Conservation (phyloP, 2,329 filamentous ascomycete genomes). For the Diplodia sapinea region DNA sequence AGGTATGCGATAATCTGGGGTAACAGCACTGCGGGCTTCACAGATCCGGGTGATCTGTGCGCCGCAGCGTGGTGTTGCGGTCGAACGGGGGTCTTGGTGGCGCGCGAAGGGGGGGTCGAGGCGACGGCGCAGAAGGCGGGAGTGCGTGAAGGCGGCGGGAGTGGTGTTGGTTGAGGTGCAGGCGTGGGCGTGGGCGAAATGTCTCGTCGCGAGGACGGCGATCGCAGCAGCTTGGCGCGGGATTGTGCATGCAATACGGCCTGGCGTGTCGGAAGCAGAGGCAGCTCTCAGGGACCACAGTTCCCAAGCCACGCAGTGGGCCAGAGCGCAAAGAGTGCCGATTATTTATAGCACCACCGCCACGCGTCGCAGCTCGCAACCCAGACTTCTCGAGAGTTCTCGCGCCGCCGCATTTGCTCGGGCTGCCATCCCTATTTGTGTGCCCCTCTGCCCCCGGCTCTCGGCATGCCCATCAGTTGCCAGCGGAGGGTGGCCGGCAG, state of each 20-base stretch:
- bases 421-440: conserved; percentile 12
- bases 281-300: conserved; percentile 21
- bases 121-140: conserved; percentile 1
- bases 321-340: conserved; percentile 10
- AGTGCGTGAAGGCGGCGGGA: conserved; percentile 7
- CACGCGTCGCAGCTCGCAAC: conserved; percentile 11
- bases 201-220: conserved; percentile 25
- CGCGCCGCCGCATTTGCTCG: background rate
- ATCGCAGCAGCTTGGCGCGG: conserved; percentile 25
- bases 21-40: conserved; percentile 30
- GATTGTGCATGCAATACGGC: conserved; percentile 26
- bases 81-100: conserved; percentile 19
- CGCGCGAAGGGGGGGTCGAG: background rate
- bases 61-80: conserved; percentile 29
- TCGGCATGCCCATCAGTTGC: conserved; percentile 8
- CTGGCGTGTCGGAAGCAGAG: conserved; percentile 17
- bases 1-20: conserved; percentile 30
- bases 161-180: conserved; percentile 9
- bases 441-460: background rate
- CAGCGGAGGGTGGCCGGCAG: conserved; percentile 10
- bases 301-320: conserved; percentile 17
- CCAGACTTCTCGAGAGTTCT: background rate
- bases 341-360: conserved; percentile 27
- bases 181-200: conserved; percentile 27
- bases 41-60: conserved; percentile 31